Evolutionary conservation across 2,329 filamentous ascomycete species (phyloP).

Genomic region (Apiospora malaysiana): DNA sequence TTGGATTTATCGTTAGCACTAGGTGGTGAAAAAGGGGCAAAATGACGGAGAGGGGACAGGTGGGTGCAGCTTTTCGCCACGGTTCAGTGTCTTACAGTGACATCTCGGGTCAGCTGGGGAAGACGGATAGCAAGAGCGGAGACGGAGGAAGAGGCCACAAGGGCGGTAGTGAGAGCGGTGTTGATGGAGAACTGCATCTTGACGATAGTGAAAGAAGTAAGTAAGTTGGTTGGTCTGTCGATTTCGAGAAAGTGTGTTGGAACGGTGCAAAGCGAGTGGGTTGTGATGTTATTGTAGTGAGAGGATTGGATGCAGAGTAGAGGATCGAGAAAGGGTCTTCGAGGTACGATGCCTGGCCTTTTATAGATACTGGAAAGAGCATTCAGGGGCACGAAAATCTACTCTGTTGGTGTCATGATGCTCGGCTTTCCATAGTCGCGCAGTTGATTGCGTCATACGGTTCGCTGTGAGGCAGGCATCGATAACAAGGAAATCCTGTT

Average conservation of each 20-base stretch:
- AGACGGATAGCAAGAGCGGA: neutral
- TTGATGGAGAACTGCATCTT: slow-evolving; percentile 11
- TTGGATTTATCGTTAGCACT: neutral
- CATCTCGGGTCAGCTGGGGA: neutral
- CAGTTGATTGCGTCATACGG: neutral
- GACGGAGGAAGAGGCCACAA: neutral
- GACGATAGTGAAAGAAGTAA: neutral
- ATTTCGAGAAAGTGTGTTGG: neutral
- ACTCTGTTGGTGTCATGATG: no score
- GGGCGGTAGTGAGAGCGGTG: neutral
- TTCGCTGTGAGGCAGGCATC: neutral
- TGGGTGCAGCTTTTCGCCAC: neutral
- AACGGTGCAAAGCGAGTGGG: neutral
- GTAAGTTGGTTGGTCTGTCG: neutral
- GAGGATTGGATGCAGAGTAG: neutral
- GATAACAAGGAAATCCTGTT: neutral
- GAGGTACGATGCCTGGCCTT: neutral
- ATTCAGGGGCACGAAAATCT: neutral
- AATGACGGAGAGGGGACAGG: neutral
- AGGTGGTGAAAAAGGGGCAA: neutral
- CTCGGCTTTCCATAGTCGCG: neutral
- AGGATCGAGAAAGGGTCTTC: neutral
- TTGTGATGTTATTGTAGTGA: neutral
- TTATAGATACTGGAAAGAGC: neutral
- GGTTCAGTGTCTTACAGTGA: neutral